Conservation (phyloP, 352 stramenopile species). For the Phytophthora fragariae region DNA sequence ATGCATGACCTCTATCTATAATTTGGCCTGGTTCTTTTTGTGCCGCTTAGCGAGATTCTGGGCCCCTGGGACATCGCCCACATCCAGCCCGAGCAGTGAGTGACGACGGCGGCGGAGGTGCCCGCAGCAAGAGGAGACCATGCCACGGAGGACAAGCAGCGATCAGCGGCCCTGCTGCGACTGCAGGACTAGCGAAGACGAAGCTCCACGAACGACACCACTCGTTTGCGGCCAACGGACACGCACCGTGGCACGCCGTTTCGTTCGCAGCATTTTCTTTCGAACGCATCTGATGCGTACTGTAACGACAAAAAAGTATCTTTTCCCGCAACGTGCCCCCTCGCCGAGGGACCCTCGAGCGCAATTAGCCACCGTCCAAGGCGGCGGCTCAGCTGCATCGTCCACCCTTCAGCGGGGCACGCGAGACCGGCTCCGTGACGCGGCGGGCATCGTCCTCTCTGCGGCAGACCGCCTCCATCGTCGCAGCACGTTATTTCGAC, state of each 20-base stretch:
- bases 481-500: neutral
- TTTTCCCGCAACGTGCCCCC: slow-evolving; percentile 33
- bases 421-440: too few species aligned
- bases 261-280: slow-evolving; percentile 48
- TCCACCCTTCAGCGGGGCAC: neutral
- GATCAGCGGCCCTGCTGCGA: neutral
- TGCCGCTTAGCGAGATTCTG: slow-evolving; percentile 76
- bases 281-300: slow-evolving; percentile 28
- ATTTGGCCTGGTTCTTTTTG: slow-evolving; percentile 24
- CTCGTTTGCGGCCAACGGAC: slow-evolving; percentile 7
- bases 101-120: neutral
- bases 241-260: slow-evolving; percentile 24
- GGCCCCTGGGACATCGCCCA: slow-evolving; percentile 93
- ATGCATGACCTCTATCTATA: neutral
- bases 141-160: neutral
- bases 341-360: slow-evolving; percentile 1
- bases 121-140: neutral
- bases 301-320: slow-evolving; percentile 40
- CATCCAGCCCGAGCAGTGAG: slow-evolving; percentile 70
- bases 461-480: neutral
- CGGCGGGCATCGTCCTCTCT: too few species aligned
- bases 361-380: slow-evolving; percentile 15
- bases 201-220: too few species aligned
- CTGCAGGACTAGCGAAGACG: too few species aligned
- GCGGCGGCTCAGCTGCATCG: slow-evolving; percentile 18